These are phyloP conservation scores for Eucalyptus decipiens DNA, from an alignment of 345 rosid genomes.

Conservation along the genomic window DNA sequence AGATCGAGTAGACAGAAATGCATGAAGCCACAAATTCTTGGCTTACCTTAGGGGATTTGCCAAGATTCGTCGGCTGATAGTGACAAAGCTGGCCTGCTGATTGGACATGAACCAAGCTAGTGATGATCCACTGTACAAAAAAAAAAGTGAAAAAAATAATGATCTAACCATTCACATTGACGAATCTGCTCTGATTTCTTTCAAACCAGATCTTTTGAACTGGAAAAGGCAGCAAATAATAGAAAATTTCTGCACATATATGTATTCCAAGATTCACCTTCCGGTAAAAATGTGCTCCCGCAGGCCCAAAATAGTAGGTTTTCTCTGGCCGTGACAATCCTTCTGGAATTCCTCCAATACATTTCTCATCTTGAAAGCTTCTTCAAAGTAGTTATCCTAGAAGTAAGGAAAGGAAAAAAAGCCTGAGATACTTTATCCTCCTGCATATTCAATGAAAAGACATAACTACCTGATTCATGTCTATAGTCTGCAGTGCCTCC, in stretches of 20 bases:
- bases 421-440: neutral
- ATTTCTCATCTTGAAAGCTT: constrained; percentile 95
- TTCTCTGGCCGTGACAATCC: constrained; percentile 28
- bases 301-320: constrained; percentile 85
- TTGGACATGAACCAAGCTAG: constrained; percentile 99
- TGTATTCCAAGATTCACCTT: constrained; percentile 35
- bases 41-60: constrained; percentile 91
- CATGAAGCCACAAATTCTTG: neutral
- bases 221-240: neutral
- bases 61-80: constrained; percentile 86
- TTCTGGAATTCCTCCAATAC: constrained; percentile 63
- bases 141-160: constrained; percentile 1
- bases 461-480: constrained; percentile 81
- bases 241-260: neutral
- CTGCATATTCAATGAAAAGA: neutral
- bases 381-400: constrained; percentile 97
- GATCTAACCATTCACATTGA: neutral
- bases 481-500: constrained; percentile 96
- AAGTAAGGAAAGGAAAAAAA: neutral
- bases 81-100: constrained; percentile 94
- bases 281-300: constrained; percentile 99
- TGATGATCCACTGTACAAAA: constrained; percentile 80
- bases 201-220: neutral
- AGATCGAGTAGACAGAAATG: neutral
- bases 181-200: neutral